Evolutionary conservation across 352 stramenopile species (phyloP).

Genomic region (Phytophthora brassicae): DNA sequence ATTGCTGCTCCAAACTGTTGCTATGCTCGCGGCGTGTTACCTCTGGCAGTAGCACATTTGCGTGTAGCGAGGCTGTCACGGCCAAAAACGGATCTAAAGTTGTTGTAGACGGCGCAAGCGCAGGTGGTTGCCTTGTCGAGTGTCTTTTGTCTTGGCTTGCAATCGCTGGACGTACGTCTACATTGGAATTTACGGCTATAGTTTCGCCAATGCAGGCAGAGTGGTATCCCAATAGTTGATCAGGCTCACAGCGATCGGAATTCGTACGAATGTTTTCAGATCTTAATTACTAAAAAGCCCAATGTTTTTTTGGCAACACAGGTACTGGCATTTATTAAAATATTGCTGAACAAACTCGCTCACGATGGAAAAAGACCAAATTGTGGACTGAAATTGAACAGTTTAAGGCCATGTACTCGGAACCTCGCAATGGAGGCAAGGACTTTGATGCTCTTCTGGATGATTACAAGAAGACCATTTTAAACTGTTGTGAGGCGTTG

Average conservation of each 20-base stretch:
- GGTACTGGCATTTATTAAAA: too few relatives aligned
- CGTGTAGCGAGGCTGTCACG: conserved; percentile 83
- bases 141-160: conserved; percentile 80
- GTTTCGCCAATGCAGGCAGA: conserved; percentile 88
- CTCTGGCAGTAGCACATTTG: conserved; percentile 91
- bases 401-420: conserved; percentile 62
- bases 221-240: conserved; percentile 91
- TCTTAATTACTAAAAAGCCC: too few relatives aligned
- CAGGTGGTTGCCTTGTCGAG: conserved; percentile 60
- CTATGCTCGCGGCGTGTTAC: conserved; percentile 85
- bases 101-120: conserved; percentile 58
- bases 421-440: conserved; percentile 75
- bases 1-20: conserved; percentile 59
- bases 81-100: conserved; percentile 82
- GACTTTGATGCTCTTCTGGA: conserved; percentile 81
- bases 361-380: conserved; percentile 70
- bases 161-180: conserved; percentile 94
- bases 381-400: conserved; percentile 62
- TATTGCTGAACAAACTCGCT: conserved; percentile 75
- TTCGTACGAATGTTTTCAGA: too few relatives aligned
- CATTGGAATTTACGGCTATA: conserved; percentile 90
- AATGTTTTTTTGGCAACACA: too few relatives aligned
- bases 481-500: neutral
- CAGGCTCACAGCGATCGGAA: conserved; percentile 70
- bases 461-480: conserved; percentile 60